Evolutionary conservation across 2,329 filamentous ascomycete genomes (phyloP), one percentile per base, ranked within the genome.

Genomic region (Emergomyces pasteurianus): DNA sequence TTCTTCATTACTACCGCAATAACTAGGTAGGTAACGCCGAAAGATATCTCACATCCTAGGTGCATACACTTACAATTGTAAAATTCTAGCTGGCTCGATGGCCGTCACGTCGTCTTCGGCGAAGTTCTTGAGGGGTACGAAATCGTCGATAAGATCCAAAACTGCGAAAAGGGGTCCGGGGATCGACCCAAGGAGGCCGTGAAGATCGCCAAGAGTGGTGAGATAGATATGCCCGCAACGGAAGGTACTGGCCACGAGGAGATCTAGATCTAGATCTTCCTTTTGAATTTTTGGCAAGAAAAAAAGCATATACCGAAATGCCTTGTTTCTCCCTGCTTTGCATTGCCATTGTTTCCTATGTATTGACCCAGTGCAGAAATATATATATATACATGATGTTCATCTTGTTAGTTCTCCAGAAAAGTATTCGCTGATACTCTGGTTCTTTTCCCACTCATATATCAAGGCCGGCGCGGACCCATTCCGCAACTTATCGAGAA

Each of bases 121-220:
- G 85, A 87, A 71, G 84, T 88, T 54, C 79, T 88, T 59, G 83
- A 86, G 71, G 85, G 85, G 66, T 85, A 85, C 72, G 83, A 87
- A 8, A 72, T 87, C 58, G 82, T 87, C 52, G 82, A 85, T 64
- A 79, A 83, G 75, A 83, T 88, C 65, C 82, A 87, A 75, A 83
- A 85, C 67, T 78, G 83, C 10, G 74, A 79, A 59, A 86, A 86
- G 74, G 78, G 72, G 60, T 64, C 73, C 26, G 77, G 78, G 62
- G 83, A 86, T 75, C 83, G 80, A 74, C 85, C 84, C 46, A 67
- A 67, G 60, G 75, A 81, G 73, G 73, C 79, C 4, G 79, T 88
- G 71, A 87, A 82, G 75, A 85, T 88, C 63, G 80, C 75, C 62
- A 86, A 87, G 78, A 84, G 82, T 71, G 84, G 84, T 68, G 84